Percentiles rank a stretch among this genome's conserved stretches.
Conservation (phyloP, 2,329 filamentous ascomycete species). For the Aureobasidium sp. region DNA sequence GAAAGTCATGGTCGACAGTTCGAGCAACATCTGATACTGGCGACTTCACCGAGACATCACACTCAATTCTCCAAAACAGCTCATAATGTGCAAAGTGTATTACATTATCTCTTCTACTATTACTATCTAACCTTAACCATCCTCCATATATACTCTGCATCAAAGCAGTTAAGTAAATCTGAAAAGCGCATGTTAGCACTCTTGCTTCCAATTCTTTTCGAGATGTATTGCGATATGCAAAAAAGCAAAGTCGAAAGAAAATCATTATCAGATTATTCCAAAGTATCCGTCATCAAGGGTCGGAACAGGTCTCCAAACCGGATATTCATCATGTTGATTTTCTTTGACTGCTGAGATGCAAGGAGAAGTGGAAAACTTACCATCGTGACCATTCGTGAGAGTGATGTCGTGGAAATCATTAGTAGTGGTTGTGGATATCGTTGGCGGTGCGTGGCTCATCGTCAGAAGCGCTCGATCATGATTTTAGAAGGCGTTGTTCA, state of each 20-base stretch:
- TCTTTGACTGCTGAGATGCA: not conserved
- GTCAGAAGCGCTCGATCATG: not conserved
- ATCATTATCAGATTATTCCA: constrained; percentile 4
- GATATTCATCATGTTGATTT: constrained; percentile 6
- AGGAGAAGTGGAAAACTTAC: not conserved
- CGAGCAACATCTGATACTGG: too few species aligned
- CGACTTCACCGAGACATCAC: too few species aligned
- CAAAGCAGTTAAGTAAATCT: too few species aligned
- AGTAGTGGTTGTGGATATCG: not conserved
- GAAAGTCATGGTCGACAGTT: too few species aligned
- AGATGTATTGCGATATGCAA: too few species aligned
- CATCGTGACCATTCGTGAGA: too few species aligned
- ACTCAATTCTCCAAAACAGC: too few species aligned
- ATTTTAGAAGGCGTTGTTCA: not conserved
- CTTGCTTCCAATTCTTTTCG: not conserved
- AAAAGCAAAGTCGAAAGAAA: not conserved
- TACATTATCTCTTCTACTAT: too few species aligned
- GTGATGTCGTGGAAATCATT: too few species aligned
- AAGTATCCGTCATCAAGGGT: constrained; percentile 1
- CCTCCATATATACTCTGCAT: not conserved
- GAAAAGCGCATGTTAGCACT: not conserved
- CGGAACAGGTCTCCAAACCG: constrained; percentile 11
- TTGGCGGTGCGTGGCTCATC: too few species aligned
- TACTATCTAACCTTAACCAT: too few species aligned
- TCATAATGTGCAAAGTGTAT: too few species aligned